Evolutionary conservation across 129 eudicot genomes (phyloP), one percentile per base, ranked within the genome.

Genomic region (Chrysanthemum makinoi): DNA sequence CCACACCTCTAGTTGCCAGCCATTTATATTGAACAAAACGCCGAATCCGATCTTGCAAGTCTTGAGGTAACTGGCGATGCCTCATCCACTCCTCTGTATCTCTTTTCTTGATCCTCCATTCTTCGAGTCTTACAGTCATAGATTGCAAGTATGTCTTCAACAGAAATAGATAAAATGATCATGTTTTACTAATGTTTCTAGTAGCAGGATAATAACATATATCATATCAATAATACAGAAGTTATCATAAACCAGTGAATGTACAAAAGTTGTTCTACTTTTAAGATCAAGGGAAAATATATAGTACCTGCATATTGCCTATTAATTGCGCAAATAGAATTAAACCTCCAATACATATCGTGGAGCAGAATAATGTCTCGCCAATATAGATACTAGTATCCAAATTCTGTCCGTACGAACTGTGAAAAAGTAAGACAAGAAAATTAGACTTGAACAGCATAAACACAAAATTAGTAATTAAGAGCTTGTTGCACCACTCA

Each of bases 61-160:
- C 85, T 44, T 62, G 72, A 48, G 99, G 96, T 65, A 95, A 75
- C 66, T 95, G 99, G 0, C 99, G 96, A 71, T 88, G 99, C 73
- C 96, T 84, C 99, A 95, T 95, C 97, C 99, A 95, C 65, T 95
- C 99, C 64, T 95, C 99, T 0, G 94, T 90, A 59, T 95, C 97
- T 80, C 96, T 82, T 77, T 84, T 82, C 72, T 80, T 95, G 43
- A 90, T 74, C 59, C 99, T 79, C 97, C 99, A 95, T 78, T 90
- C 99, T 77, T 95, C 99, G 1, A 90, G 80, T 74, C 96, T 90
- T 54, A 95, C 86, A 58, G 89, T 83, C 88, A 90, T 72, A 12
- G 99, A 95, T 80, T 86, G 88, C 88, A 95, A 63, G 51, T 95
- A 95, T 14, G 94, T 84, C 97, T 95, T 44, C 13, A 76, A 16